Base-by-base conservation (phyloP, 495 filamentous ascomycete genomes). In the Penicillium paxilli region DNA sequence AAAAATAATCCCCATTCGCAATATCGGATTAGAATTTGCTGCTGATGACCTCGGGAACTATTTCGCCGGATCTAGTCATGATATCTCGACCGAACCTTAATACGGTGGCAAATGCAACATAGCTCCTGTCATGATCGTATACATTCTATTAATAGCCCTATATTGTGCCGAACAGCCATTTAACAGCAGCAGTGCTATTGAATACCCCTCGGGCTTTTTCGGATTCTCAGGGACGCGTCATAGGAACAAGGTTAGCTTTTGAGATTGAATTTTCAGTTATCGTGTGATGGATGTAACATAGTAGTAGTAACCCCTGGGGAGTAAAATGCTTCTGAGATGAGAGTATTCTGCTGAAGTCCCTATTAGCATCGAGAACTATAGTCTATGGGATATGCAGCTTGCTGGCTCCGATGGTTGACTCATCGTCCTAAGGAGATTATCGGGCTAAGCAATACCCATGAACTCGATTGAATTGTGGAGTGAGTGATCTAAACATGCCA, bases 41-140 rank as follows among this genome's bases (percentile, higher is more conserved):
- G 14, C 14, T 14, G 35, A n/a, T 16, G 35, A 5, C 7, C n/a
- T 16, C n/a, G 14, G 11, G 12, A 19, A 16, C 23, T 25, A 24
- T 33, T 21, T 20, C 14, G 35, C 37, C 28, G 5, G 22, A 35
- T 19, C n/a, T 4, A 41, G 44, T 52, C 32, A 51, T 57, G 44
- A 47, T 54, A 51, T 54, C 30, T 46, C 35, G 44, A 20, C 32
- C 23, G 51, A 58, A 54, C 56, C 35, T 54, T 47, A 54, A 41
- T 42, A 37, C 8, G 16, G 51, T 59, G 56, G 56, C 56, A 50
- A 59, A 59, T 55, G 44, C 57, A 48, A 55, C 52, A 28, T 30
- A n/a, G 26, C 2, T 5, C 44, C 32, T 52, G 42, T 26, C 37
- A 40, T 23, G 33, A 44, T 33, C 32, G 37, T 45, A 24, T 26